Percentiles rank a stretch among this genome's conserved stretches.
These are phyloP conservation scores for Lachancea thermotolerans DNA, from an alignment of 805 yeast species.

Conservation along the genomic window DNA sequence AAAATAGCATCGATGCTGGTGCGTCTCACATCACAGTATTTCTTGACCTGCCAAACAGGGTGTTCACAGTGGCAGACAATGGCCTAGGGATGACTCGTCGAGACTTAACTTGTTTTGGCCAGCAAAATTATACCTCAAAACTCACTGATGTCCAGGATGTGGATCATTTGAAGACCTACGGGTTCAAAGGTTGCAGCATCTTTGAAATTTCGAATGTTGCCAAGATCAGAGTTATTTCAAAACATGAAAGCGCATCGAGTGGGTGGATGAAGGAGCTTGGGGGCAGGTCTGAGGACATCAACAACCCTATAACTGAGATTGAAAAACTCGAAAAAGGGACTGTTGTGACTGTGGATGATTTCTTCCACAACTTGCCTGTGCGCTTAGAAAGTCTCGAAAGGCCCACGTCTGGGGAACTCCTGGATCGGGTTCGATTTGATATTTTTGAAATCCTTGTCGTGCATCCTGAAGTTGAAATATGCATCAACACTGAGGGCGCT, in stretches of 20 bases:
- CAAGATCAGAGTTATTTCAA: slow-evolving; percentile 43
- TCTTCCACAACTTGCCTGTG: slow-evolving; percentile 26
- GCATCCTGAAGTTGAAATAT: slow-evolving; percentile 14
- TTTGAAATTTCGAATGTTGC: slow-evolving; percentile 46
- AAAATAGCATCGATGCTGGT: slow-evolving; percentile 50
- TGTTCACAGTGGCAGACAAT: slow-evolving; percentile 50
- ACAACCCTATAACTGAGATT: neutral
- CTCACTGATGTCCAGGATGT: slow-evolving; percentile 35
- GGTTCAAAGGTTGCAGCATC: slow-evolving; percentile 72
- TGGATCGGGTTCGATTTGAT: slow-evolving; percentile 13
- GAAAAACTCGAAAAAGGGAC: slow-evolving; percentile 16
- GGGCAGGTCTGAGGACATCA: neutral
- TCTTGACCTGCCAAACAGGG: slow-evolving; percentile 32
- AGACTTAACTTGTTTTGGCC: slow-evolving; percentile 44
- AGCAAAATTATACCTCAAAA: slow-evolving; percentile 52
- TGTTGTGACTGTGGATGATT: slow-evolving; percentile 12
- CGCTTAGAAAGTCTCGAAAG: slow-evolving; percentile 15
- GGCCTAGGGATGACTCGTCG: slow-evolving; percentile 58
- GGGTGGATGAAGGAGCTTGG: slow-evolving; percentile 23
- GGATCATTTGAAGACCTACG: slow-evolving; percentile 39
- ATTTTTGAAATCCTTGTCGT: slow-evolving; percentile 18
- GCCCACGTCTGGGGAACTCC: slow-evolving; percentile 9
- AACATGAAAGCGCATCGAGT: slow-evolving; percentile 24
- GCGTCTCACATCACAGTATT: slow-evolving; percentile 36
- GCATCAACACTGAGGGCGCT: slow-evolving; percentile 7